Conservation (phyloP, 805 yeast genomes). For the Saccharomyces jurei region DNA sequence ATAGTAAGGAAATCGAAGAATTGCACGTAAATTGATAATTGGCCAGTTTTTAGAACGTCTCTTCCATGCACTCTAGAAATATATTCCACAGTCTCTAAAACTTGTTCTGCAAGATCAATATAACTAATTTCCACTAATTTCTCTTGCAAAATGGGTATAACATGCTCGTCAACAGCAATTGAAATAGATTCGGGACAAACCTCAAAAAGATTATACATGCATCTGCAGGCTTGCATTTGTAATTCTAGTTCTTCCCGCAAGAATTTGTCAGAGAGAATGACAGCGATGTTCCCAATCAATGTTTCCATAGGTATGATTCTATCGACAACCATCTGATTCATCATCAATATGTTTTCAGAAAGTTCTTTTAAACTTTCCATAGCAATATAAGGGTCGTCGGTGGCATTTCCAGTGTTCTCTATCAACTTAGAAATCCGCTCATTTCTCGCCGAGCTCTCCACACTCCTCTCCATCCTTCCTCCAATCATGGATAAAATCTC, state of each 20-base stretch:
- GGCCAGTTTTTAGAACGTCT: constrained; percentile 49
- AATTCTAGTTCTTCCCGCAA: constrained; percentile 64
- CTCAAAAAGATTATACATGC: constrained; percentile 73
- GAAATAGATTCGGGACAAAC: constrained; percentile 57
- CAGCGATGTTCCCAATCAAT: constrained; percentile 47
- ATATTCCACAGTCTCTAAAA: constrained; percentile 63
- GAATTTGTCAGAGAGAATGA: constrained; percentile 48
- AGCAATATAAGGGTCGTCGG: constrained; percentile 51
- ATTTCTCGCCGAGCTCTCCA: constrained; percentile 8
- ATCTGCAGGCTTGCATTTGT: constrained; percentile 77
- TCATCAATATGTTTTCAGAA: constrained; percentile 58
- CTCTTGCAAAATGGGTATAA: constrained; percentile 54
- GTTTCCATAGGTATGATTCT: constrained; percentile 53
- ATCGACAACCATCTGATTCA: constrained; percentile 56
- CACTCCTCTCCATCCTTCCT: constrained; percentile 12
- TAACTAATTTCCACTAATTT: constrained; percentile 68
- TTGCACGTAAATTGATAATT: constrained; percentile 50
- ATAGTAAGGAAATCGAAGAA: constrained; percentile 82
- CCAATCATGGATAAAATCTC: constrained; percentile 32
- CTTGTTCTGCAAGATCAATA: constrained; percentile 90
- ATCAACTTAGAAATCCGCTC: constrained; percentile 22
- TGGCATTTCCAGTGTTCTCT: constrained; percentile 22
- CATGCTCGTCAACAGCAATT: constrained; percentile 55
- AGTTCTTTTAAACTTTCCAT: constrained; percentile 60
- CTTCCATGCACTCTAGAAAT: constrained; percentile 49